A percentile compares a stretch with the other conserved stretches of the same genome.
Conservation (phyloP, 345 rosid genomes). For the Gossypioides kirkii region DNA sequence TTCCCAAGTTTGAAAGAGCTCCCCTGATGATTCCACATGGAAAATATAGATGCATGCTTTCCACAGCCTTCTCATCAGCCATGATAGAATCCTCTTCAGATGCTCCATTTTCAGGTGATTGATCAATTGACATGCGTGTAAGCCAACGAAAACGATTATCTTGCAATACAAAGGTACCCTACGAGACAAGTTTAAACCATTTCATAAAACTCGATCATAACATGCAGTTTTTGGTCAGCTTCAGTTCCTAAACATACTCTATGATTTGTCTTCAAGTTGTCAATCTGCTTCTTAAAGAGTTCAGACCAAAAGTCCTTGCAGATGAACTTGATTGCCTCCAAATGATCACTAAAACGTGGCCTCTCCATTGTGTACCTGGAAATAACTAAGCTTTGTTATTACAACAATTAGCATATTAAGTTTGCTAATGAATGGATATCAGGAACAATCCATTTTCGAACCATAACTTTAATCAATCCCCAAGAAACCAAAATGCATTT, state of each 20-base stretch:
- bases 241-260: conserved; percentile 38
- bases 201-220: not conserved
- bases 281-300: conserved; percentile 96
- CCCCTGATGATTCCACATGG: conserved; percentile 97
- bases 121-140: conserved; percentile 61
- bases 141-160: conserved; percentile 91
- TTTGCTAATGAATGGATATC: not conserved
- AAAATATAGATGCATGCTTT: conserved; percentile 85
- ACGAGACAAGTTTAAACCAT: conserved; percentile 18
- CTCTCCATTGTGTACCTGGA: conserved; percentile 89
- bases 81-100: conserved; percentile 47
- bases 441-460: not conserved
- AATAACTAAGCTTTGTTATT: not conserved
- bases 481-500: not conserved
- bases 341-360: conserved; percentile 82
- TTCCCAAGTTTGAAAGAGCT: conserved; percentile 94
- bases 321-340: conserved; percentile 96
- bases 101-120: conserved; percentile 39
- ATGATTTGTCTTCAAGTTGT: conserved; percentile 94
- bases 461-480: not conserved
- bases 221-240: not conserved
- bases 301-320: conserved; percentile 99
- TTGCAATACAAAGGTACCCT: conserved; percentile 99
- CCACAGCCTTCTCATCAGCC: conserved; percentile 61
- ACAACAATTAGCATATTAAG: conserved; percentile 1